Evolutionary conservation across 2,329 filamentous ascomycete genomes (phyloP).

Genomic region (Monosporascus sp.): DNA sequence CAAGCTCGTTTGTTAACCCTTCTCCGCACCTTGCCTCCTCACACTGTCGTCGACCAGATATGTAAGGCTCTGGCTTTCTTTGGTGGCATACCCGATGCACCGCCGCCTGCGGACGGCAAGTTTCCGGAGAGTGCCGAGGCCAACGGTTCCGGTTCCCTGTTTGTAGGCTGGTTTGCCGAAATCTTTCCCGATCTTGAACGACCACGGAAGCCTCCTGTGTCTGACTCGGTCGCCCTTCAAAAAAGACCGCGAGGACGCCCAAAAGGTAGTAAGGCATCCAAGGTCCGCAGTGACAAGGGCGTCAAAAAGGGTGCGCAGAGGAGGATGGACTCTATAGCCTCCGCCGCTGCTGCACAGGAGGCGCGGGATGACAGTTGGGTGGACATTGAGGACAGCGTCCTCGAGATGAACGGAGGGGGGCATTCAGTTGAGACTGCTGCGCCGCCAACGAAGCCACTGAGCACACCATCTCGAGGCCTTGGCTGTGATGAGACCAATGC

Average conservation of each 20-base stretch:
- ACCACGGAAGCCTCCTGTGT: constrained; percentile 19
- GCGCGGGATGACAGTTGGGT: constrained; percentile 38
- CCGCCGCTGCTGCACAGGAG: constrained; percentile 12
- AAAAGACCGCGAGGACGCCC: constrained; percentile 49
- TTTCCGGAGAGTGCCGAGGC: constrained; percentile 52
- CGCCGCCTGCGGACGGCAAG: constrained; percentile 40
- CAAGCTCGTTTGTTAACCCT: constrained; percentile 55
- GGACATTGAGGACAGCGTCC: constrained; percentile 34
- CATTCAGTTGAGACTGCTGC: constrained; percentile 20
- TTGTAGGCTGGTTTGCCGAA: constrained; percentile 58
- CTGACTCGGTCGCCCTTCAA: constrained; percentile 11
- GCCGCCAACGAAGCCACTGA: constrained; percentile 13
- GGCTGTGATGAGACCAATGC: constrained; percentile 12
- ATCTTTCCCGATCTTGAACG: constrained; percentile 48
- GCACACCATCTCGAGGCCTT: constrained; percentile 15
- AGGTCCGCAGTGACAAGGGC: constrained; percentile 43
- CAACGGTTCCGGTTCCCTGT: constrained; percentile 52
- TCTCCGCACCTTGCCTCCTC: constrained; percentile 49
- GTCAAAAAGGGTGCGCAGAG: constrained; percentile 39
- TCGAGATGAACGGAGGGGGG: constrained; percentile 23
- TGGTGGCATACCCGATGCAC: constrained; percentile 52
- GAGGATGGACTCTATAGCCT: constrained; percentile 14
- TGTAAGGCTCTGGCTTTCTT: constrained; percentile 60
- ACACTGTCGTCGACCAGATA: constrained; percentile 54
- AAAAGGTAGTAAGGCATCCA: constrained; percentile 50